phyloP scores from a whole-genome alignment of 2,329 filamentous ascomycete species.

The Sarocladium oryzae region DNA sequence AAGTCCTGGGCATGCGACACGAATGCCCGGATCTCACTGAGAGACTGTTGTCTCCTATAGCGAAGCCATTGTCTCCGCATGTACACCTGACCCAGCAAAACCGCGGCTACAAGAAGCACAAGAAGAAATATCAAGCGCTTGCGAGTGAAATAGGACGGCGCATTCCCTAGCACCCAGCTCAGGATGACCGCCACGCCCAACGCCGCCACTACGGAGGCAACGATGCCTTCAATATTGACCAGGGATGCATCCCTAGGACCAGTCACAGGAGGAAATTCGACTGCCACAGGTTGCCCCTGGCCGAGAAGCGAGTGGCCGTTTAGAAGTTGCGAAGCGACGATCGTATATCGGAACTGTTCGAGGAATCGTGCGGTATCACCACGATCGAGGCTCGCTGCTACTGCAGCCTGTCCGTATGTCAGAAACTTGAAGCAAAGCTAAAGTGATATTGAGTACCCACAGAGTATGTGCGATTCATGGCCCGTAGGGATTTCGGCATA shows the following conservation, averaged over 20 bases:
- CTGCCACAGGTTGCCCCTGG: constrained; percentile 21
- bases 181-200: constrained; percentile 64
- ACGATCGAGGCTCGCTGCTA: constrained; percentile 66
- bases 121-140: constrained; percentile 46
- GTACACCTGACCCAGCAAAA: constrained; percentile 58
- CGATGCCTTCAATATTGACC: constrained; percentile 36
- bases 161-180: constrained; percentile 58
- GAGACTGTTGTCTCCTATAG: constrained; percentile 66
- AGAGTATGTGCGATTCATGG: constrained; percentile 44
- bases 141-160: constrained; percentile 46
- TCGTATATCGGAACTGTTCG: constrained; percentile 87
- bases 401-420: constrained; percentile 46
- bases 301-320: constrained; percentile 56
- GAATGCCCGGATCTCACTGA: constrained; percentile 62
- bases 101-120: constrained; percentile 45
- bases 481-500: constrained; percentile 23
- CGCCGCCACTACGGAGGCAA: constrained; percentile 46
- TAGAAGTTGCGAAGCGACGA: constrained; percentile 85
- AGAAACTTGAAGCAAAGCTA: neutral
- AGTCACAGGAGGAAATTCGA: constrained; percentile 11
- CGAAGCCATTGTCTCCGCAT: constrained; percentile 76
- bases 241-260: constrained; percentile 12
- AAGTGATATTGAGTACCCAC: constrained; percentile 29
- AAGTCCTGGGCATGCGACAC: constrained; percentile 73
- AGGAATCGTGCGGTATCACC: constrained; percentile 80